Evolutionary conservation across 352 stramenopile genomes (phyloP).

Genomic region (Pythium folliculosum): DNA sequence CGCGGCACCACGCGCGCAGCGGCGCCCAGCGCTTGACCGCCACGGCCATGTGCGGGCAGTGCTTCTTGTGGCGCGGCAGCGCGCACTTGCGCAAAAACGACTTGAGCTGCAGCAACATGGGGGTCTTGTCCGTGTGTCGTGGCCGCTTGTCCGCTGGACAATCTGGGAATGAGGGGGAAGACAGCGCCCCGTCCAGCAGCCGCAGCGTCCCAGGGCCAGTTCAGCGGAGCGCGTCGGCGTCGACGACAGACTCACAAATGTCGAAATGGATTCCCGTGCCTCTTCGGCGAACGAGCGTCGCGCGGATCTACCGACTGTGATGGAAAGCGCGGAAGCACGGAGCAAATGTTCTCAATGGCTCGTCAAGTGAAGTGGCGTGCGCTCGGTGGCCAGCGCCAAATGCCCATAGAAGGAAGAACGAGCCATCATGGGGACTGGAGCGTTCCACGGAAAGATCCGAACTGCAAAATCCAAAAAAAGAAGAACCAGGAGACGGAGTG

Average conservation of each 20-base stretch:
- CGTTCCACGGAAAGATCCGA: slow-evolving; percentile 12
- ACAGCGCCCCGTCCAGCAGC: too few species aligned
- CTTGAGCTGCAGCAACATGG: slow-evolving; percentile 12
- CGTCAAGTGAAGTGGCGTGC: neutral
- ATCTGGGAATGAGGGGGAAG: neutral
- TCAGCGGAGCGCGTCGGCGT: too few species aligned
- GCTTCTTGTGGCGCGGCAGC: slow-evolving; percentile 14
- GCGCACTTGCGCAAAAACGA: slow-evolving; percentile 17
- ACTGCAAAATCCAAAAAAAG: neutral
- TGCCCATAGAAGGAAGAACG: slow-evolving; percentile 15
- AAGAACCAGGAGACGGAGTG: neutral
- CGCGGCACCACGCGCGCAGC: slow-evolving; percentile 19
- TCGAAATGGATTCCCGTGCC: neutral
- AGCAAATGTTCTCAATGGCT: too few species aligned
- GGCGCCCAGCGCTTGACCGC: slow-evolving; percentile 22
- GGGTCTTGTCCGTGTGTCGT: neutral
- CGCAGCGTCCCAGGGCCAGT: neutral
- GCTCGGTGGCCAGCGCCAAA: too few species aligned
- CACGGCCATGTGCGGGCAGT: slow-evolving; percentile 23
- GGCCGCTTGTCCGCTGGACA: too few species aligned
- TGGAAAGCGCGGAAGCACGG: neutral
- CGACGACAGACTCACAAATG: too few species aligned
- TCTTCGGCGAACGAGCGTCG: neutral
- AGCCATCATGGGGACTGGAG: neutral
- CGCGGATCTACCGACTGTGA: too few species aligned